phyloP scores from a whole-genome alignment of 23 red algal species.

The Gracilariopsis chorda region DNA sequence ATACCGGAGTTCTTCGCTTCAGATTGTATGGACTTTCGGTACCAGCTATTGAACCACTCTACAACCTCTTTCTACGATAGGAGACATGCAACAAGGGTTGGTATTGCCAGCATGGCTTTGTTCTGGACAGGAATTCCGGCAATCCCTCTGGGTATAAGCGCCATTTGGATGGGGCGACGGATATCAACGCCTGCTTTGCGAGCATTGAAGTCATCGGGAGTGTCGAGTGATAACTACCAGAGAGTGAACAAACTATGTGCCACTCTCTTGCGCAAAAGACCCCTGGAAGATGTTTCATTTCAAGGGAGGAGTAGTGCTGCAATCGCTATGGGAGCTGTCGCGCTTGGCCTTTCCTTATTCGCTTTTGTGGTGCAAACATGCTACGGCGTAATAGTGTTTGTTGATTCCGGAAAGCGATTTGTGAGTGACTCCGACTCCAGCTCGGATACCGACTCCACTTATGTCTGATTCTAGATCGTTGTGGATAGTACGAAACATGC shows the following conservation, averaged over 20 bases:
- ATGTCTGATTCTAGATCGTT: too few relatives aligned
- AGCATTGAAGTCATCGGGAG: not conserved
- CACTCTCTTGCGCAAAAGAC: not conserved
- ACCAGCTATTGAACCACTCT: not conserved
- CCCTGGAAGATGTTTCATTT: not conserved
- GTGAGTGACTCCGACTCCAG: not conserved
- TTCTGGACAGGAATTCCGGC: conserved; percentile 44
- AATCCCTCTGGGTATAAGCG: conserved; percentile 8
- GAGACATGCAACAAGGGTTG: not conserved
- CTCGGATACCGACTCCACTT: too few relatives aligned
- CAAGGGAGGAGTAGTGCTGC: conserved; percentile 8
- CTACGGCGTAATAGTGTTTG: not conserved
- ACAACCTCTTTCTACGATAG: conserved; percentile 4
- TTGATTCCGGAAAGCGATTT: not conserved
- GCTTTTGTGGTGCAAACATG: not conserved
- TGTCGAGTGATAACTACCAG: conserved; percentile 1
- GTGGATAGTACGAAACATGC: too few relatives aligned
- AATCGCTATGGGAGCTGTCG: conserved; percentile 28
- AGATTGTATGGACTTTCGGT: conserved; percentile 27
- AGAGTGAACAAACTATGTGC: conserved; percentile 19
- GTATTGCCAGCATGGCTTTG: conserved; percentile 36
- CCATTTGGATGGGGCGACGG: conserved; percentile 30
- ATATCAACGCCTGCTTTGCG: not conserved
- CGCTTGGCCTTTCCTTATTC: conserved; percentile 4
- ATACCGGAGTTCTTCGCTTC: conserved; percentile 11